Percentiles rank a stretch among this genome's conserved stretches.
These are phyloP conservation scores for Rhodotorula sphaerocarpa DNA, from an alignment of 768 basidiomycete genomes.

Conservation along the genomic window DNA sequence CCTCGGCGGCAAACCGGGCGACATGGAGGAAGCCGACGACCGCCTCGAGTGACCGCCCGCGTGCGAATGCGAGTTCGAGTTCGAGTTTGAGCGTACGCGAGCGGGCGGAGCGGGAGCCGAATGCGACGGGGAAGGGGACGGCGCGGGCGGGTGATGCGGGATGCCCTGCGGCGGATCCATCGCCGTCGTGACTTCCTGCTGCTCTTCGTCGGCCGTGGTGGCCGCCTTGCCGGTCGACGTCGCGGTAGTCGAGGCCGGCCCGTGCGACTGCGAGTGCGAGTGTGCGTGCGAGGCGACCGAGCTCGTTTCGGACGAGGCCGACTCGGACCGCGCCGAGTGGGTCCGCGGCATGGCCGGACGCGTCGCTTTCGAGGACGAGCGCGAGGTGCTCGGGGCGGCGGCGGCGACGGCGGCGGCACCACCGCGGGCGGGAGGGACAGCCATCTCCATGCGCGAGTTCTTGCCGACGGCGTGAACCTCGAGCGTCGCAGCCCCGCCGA, in stretches of 20 bases:
- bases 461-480: slow-evolving; percentile 69
- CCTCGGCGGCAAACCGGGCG: slow-evolving; percentile 37
- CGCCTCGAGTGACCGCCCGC: slow-evolving; percentile 9
- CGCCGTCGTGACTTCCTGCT: slow-evolving; percentile 17
- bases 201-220: background rate
- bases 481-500: slow-evolving; percentile 31
- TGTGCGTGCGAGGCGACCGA: too few species aligned
- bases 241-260: background rate
- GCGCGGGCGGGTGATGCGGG: slow-evolving; percentile 14
- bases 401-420: too few species aligned
- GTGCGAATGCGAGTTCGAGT: background rate
- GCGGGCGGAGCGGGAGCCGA: too few species aligned
- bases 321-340: too few species aligned
- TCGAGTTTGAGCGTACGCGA: too few species aligned
- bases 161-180: slow-evolving; percentile 29
- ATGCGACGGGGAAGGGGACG: background rate
- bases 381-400: too few species aligned
- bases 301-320: too few species aligned
- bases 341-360: background rate
- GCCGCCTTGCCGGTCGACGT: background rate
- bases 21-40: background rate
- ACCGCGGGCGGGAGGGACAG: background rate
- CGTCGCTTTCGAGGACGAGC: too few species aligned
- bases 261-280: too few species aligned
- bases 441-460: slow-evolving; percentile 64